These are phyloP conservation scores for Lipomyces sp. DNA, from an alignment of 805 yeast species.

Conservation along the genomic window DNA sequence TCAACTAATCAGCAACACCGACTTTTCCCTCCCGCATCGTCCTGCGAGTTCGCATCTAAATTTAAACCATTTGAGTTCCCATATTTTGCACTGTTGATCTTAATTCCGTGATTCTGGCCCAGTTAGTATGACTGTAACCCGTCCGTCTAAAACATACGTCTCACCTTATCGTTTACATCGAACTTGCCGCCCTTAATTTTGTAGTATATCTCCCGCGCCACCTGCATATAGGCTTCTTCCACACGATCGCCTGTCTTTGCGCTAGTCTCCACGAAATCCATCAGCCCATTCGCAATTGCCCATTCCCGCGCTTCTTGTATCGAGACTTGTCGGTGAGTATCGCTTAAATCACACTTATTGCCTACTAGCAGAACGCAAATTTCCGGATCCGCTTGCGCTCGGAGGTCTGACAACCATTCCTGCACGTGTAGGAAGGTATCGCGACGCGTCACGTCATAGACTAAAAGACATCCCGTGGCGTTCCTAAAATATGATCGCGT, in stretches of 20 bases:
- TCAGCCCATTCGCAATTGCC: conserved; percentile 53
- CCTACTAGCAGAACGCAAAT: conserved; percentile 80
- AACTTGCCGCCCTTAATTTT: conserved; percentile 44
- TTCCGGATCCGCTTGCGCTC: conserved; percentile 64
- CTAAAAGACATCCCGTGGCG: conserved; percentile 47
- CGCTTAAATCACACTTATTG: conserved; percentile 67
- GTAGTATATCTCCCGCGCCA: conserved; percentile 44
- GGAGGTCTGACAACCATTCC: conserved; percentile 78
- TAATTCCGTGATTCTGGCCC: conserved; percentile 34
- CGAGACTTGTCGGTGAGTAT: conserved; percentile 42
- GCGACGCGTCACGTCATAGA: conserved; percentile 47
- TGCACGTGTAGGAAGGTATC: conserved; percentile 46
- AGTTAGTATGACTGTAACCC: background rate
- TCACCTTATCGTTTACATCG: conserved; percentile 44
- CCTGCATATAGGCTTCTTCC: conserved; percentile 48
- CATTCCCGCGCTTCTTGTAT: conserved; percentile 50
- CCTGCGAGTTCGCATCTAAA: conserved; percentile 18
- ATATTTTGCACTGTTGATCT: conserved; percentile 34
- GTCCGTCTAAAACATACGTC: background rate
- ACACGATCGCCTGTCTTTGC: conserved; percentile 70
- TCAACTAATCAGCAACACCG: conserved; percentile 27
- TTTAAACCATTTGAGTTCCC: conserved; percentile 14
- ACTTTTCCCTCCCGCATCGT: conserved; percentile 22
- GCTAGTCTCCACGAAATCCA: conserved; percentile 57
- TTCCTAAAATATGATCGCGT: conserved; percentile 47